Percentiles rank a stretch among this genome's conserved stretches.
These are phyloP conservation scores for Saturnispora ahearnii DNA, from an alignment of 805 yeast species.

Conservation along the genomic window DNA sequence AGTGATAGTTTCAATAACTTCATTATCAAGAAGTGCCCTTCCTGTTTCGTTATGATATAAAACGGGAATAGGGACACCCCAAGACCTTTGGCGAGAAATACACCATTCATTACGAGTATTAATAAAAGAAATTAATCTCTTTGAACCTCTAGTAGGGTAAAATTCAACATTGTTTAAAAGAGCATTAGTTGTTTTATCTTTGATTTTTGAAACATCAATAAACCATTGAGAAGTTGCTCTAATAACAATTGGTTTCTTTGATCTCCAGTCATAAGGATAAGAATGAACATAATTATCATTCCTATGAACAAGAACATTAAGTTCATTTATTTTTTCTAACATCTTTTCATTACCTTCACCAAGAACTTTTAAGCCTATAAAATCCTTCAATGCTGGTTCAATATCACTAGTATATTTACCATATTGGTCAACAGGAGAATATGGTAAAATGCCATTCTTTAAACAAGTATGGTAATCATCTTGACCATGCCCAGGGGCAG, in stretches of 20 bases:
- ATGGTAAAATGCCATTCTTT: slow-evolving; percentile 44
- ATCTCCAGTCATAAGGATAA: slow-evolving; percentile 96
- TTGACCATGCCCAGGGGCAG: slow-evolving; percentile 96
- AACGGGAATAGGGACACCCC: slow-evolving; percentile 99
- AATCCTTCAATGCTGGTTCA: slow-evolving; percentile 33
- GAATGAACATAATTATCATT: slow-evolving; percentile 59
- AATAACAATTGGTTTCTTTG: slow-evolving; percentile 89
- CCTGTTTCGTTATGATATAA: slow-evolving; percentile 53
- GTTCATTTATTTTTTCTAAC: slow-evolving; percentile 33
- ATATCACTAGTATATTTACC: slow-evolving; percentile 58
- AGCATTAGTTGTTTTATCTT: slow-evolving; percentile 50
- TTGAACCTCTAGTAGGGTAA: slow-evolving; percentile 62
- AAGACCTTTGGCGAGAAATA: slow-evolving; percentile 86
- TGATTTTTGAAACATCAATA: slow-evolving; percentile 71
- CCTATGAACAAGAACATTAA: slow-evolving; percentile 39
- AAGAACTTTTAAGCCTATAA: slow-evolving; percentile 54
- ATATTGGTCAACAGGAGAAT: slow-evolving; percentile 68
- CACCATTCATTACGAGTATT: slow-evolving; percentile 90
- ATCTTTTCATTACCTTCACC: slow-evolving; percentile 45
- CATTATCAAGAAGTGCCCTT: slow-evolving; percentile 53
- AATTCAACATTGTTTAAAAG: slow-evolving; percentile 53
- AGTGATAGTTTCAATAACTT: slow-evolving; percentile 50
- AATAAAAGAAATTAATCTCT: slow-evolving; percentile 64
- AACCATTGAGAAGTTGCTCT: slow-evolving; percentile 98
- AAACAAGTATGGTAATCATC: slow-evolving; percentile 79